Conservation (phyloP, 2,329 filamentous ascomycete species). For the Immersiporthe knoxdaviesiana region DNA sequence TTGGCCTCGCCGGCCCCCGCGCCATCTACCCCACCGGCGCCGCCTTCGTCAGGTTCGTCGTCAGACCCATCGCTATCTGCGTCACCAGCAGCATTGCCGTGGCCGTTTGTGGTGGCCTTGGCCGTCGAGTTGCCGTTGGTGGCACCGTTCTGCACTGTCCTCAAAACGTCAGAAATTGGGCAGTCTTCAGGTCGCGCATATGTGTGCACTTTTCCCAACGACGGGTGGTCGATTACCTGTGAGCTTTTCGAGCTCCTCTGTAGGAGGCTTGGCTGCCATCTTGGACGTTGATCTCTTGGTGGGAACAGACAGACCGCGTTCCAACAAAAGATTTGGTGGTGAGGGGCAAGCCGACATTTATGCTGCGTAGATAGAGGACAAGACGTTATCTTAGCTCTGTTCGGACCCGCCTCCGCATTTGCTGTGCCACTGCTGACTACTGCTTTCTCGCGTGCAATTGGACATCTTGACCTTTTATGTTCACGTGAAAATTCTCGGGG, state of each 20-base stretch:
- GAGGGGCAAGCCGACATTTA: neutral
- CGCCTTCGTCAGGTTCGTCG: conserved; percentile 53
- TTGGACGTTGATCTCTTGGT: conserved; percentile 31
- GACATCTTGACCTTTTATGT: too few species aligned
- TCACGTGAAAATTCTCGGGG: too few species aligned
- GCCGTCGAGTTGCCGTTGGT: conserved; percentile 45
- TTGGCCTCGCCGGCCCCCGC: conserved; percentile 52
- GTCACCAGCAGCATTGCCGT: conserved; percentile 39
- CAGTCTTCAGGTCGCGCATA: neutral
- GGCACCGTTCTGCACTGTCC: conserved; percentile 46
- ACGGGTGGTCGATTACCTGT: conserved; percentile 38
- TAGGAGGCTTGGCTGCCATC: conserved; percentile 47
- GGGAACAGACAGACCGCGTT: neutral
- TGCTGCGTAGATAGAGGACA: neutral
- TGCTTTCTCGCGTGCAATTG: too few species aligned
- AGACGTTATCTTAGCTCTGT: neutral
- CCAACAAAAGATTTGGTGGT: neutral
- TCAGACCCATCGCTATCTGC: conserved; percentile 55
- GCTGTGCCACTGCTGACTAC: neutral
- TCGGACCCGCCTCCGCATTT: neutral
- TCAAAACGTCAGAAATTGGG: conserved; percentile 16
- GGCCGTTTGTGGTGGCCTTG: conserved; percentile 43
- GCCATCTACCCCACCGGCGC: conserved; percentile 42
- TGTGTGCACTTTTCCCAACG: neutral
- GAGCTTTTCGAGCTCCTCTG: conserved; percentile 48